Conservation (phyloP, 176 grass and related monocot species). For the Typha latifolia region DNA sequence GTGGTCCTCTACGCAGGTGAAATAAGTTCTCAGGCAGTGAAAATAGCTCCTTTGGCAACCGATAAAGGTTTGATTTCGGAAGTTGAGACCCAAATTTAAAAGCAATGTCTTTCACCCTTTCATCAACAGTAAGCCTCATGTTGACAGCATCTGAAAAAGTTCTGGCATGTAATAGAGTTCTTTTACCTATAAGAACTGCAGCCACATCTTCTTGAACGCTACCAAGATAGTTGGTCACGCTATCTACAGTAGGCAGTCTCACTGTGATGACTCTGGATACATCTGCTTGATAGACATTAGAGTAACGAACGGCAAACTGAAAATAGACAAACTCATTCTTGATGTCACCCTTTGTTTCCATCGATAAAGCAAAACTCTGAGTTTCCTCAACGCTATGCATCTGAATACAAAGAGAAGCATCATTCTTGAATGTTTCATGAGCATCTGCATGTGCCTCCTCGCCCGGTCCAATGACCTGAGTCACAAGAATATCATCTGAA, state of each 20-base stretch:
- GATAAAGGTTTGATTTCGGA: constrained; percentile 73
- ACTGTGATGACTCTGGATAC: constrained; percentile 77
- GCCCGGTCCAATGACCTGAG: constrained; percentile 93
- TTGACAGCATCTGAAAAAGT: constrained; percentile 51
- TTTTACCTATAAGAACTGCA: constrained; percentile 74
- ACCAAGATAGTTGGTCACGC: constrained; percentile 59
- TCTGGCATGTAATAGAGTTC: constrained; percentile 49
- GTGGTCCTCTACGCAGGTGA: constrained; percentile 90
- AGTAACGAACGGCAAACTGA: constrained; percentile 83
- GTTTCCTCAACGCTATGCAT: constrained; percentile 91
- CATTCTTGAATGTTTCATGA: constrained; percentile 91
- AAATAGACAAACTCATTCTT: constrained; percentile 84
- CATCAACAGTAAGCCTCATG: constrained; percentile 68
- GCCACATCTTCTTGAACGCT: constrained; percentile 69
- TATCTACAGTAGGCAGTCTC: constrained; percentile 65
- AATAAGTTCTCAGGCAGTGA: constrained; percentile 79
- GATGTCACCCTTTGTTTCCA: constrained; percentile 81
- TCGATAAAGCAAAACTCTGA: constrained; percentile 87
- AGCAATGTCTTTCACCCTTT: constrained; percentile 88
- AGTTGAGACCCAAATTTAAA: constrained; percentile 72
- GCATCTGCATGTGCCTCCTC: constrained; percentile 84
- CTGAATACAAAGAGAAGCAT: constrained; percentile 75
- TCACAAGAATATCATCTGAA: constrained; percentile 86
- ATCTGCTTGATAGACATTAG: constrained; percentile 78
- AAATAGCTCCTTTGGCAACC: constrained; percentile 76